Evolutionary conservation across 805 yeast species (phyloP).

Genomic region (Pachysolen tannophilus): DNA sequence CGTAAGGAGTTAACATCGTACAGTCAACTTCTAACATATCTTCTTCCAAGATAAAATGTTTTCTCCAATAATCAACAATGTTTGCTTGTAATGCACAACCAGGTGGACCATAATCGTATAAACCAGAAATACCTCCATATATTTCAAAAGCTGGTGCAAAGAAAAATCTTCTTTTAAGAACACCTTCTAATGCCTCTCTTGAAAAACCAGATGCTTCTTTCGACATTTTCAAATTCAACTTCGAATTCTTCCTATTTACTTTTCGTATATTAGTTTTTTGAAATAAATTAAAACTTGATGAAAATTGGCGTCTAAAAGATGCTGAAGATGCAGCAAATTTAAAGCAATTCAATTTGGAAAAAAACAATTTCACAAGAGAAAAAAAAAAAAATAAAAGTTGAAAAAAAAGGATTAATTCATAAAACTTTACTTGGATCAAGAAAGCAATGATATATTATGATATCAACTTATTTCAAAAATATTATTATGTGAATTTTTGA

Average conservation of each 20-base stretch:
- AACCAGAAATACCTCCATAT: constrained; percentile 97
- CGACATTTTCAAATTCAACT: not conserved
- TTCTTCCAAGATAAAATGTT: constrained; percentile 94
- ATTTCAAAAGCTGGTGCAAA: constrained; percentile 96
- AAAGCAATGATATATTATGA: too few relatives aligned
- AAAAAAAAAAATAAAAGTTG: too few relatives aligned
- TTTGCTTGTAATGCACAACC: constrained; percentile 98
- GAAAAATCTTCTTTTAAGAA: constrained; percentile 91
- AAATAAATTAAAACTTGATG: constrained; percentile 93
- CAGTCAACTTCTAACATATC: constrained; percentile 98
- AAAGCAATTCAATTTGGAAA: not conserved
- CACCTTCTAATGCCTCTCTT: constrained; percentile 85
- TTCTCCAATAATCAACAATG: constrained; percentile 92
- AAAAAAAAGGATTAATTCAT: too few relatives aligned
- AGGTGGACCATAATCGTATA: constrained; percentile 98
- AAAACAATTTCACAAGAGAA: constrained; percentile 2
- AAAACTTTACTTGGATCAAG: too few relatives aligned
- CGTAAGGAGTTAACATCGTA: constrained; percentile 96
- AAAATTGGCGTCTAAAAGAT: constrained; percentile 90
- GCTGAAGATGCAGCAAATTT: constrained; percentile 52
- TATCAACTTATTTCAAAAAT: too few relatives aligned
- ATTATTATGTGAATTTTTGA: constrained; percentile 93
- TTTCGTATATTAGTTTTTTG: constrained; percentile 65
- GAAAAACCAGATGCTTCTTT: constrained; percentile 39
- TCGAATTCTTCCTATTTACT: constrained; percentile 3